These are phyloP conservation scores for Candida tetrigidarum DNA, from an alignment of 1,139 yeast genomes.

Conservation along the genomic window DNA sequence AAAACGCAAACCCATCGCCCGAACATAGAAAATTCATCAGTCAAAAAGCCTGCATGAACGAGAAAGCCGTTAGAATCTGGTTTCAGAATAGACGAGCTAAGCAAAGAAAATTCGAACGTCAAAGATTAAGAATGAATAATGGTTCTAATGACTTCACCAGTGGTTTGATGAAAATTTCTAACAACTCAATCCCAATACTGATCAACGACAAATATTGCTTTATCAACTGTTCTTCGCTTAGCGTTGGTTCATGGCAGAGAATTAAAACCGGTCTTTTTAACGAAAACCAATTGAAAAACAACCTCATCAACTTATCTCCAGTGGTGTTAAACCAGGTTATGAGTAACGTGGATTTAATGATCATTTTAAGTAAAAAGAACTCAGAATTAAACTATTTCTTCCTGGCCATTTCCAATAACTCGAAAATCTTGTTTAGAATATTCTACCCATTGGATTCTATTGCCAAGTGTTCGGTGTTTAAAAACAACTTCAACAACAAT, in stretches of 20 bases:
- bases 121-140: slow-evolving; percentile 29
- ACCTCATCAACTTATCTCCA: slow-evolving; percentile 67
- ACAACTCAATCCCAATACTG: slow-evolving; percentile 44
- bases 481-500: slow-evolving; percentile 36
- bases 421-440: slow-evolving; percentile 69
- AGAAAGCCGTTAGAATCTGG: slow-evolving; percentile 93
- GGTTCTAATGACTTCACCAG: not conserved
- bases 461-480: slow-evolving; percentile 49
- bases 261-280: slow-evolving; percentile 64
- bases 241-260: slow-evolving; percentile 83
- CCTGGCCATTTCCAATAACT: slow-evolving; percentile 66
- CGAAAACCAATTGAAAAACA: slow-evolving; percentile 41
- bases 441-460: slow-evolving; percentile 62
- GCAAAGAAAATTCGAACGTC: slow-evolving; percentile 56
- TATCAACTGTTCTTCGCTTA: slow-evolving; percentile 65
- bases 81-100: slow-evolving; percentile 92
- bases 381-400: slow-evolving; percentile 75
- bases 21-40: slow-evolving; percentile 74
- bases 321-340: slow-evolving; percentile 62
- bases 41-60: slow-evolving; percentile 81
- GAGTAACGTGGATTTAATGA: slow-evolving; percentile 69
- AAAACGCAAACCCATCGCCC: slow-evolving; percentile 72
- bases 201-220: slow-evolving; percentile 70
- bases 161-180: not conserved
- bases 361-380: slow-evolving; percentile 68